Conservation (phyloP, 2,329 filamentous ascomycete species). For the Gnomoniopsis sp. region DNA sequence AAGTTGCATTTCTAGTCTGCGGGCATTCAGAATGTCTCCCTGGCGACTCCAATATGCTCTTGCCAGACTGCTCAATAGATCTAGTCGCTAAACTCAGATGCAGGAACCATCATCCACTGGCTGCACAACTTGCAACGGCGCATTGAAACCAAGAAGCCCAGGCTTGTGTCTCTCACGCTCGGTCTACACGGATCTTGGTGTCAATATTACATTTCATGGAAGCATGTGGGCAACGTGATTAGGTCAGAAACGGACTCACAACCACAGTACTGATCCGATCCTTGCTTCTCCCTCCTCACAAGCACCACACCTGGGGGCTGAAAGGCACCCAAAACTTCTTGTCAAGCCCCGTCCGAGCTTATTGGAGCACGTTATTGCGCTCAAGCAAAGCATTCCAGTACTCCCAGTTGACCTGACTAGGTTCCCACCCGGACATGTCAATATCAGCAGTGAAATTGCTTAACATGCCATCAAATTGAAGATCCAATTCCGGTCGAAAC, state of each 20-base stretch:
- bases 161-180: too few relatives aligned
- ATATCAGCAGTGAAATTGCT: slow-evolving; percentile 13
- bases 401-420: slow-evolving; percentile 14
- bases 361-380: slow-evolving; percentile 16
- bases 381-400: slow-evolving; percentile 18
- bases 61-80: too few relatives aligned
- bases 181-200: too few relatives aligned
- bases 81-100: too few relatives aligned
- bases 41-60: too few relatives aligned
- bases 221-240: neutral
- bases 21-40: too few relatives aligned
- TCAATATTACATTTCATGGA: neutral
- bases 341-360: neutral
- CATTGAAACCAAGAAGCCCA: too few relatives aligned
- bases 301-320: too few relatives aligned
- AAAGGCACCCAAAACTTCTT: neutral
- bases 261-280: neutral
- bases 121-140: too few relatives aligned
- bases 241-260: neutral
- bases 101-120: too few relatives aligned
- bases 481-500: slow-evolving; percentile 8
- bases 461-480: slow-evolving; percentile 16
- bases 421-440: slow-evolving; percentile 10
- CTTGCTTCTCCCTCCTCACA: neutral
- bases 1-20: too few relatives aligned